Evolutionary conservation across 2,329 filamentous ascomycete genomes (phyloP), one percentile per base, ranked within the genome.

Genomic region (Colletotrichum liaoningense): DNA sequence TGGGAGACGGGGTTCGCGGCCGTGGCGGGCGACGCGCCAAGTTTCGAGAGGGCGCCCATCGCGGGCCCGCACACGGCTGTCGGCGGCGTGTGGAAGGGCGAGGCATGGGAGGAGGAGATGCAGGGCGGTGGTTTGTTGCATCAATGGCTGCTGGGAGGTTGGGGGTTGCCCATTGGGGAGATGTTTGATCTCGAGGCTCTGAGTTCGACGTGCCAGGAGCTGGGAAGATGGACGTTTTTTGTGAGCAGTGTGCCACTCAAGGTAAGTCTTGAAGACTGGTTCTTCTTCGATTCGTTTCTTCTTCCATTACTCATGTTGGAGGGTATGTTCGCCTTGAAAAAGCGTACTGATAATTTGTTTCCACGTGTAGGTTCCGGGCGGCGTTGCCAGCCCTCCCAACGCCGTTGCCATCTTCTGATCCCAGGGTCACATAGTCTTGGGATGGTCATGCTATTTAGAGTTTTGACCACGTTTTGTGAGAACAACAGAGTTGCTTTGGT

Each of bases 161-260:
- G 87, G 86, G 87, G 88, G 0, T 81, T 87, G 81, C 85, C 86
- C 1, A 86, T 88, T 49, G 86, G 86, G 0, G 86, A 88, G 77
- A 76, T 87, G 59, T 87, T 88, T 70, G 82, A 88, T 65, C 74
- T 88, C 14, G 84, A 87, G 60, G 77, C 72, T 3, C 70, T 88
- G 54, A 78, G 80, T 1, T 64, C 73, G 19, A 80, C 81, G 33
- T 86, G 84, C 33, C 24, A 58, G 14, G 79, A 80, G 64, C 74
- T 77, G 12, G 72, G 77, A 4, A 72, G 82, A 28, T 86, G 82
- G 79, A 79, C 80, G 0, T 86, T 86, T 56, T 86, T 86, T 73
- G 80, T 86, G 33, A 80, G 76, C 69, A 83, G 81, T 60, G 78
- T 82, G 69, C 83, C 83, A 6, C 72, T 85, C 28, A 82, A 82